Conservation (phyloP, 768 basidiomycete genomes). For the Amanita rubescens region DNA sequence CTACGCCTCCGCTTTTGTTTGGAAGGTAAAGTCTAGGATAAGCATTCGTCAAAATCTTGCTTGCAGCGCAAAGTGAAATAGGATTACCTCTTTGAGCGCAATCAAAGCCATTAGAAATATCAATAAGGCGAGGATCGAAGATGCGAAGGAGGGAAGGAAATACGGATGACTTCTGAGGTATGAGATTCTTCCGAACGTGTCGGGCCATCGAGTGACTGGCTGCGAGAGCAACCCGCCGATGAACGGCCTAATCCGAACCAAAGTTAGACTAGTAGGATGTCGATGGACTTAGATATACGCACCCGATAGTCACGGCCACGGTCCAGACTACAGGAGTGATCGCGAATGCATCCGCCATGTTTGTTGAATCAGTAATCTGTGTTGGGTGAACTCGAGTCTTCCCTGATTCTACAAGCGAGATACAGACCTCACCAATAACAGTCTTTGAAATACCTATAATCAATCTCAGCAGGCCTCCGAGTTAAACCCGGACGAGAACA, state of each 20-base stretch:
- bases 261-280: too few relatives aligned
- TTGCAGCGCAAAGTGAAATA: neutral
- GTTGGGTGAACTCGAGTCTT: too few relatives aligned
- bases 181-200: slow-evolving; percentile 14
- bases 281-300: slow-evolving; percentile 6
- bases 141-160: slow-evolving; percentile 28
- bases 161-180: slow-evolving; percentile 26
- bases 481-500: too few relatives aligned
- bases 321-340: slow-evolving; percentile 29
- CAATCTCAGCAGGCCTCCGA: too few relatives aligned
- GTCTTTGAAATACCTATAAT: too few relatives aligned
- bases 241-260: slow-evolving; percentile 18
- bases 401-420: too few relatives aligned
- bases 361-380: slow-evolving; percentile 34
- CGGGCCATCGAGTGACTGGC: slow-evolving; percentile 21
- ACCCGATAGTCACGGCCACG: slow-evolving; percentile 25
- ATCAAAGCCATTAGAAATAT: slow-evolving; percentile 15
- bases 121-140: slow-evolving; percentile 14
- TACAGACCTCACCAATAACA: too few relatives aligned
- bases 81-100: slow-evolving; percentile 24
- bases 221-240: slow-evolving; percentile 26
- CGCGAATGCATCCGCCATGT: slow-evolving; percentile 31
- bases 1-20: too few relatives aligned
- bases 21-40: neutral
- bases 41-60: neutral